phyloP scores from a whole-genome alignment of 202 grass and related monocot genomes.

The Hordeum pubiflorum region DNA sequence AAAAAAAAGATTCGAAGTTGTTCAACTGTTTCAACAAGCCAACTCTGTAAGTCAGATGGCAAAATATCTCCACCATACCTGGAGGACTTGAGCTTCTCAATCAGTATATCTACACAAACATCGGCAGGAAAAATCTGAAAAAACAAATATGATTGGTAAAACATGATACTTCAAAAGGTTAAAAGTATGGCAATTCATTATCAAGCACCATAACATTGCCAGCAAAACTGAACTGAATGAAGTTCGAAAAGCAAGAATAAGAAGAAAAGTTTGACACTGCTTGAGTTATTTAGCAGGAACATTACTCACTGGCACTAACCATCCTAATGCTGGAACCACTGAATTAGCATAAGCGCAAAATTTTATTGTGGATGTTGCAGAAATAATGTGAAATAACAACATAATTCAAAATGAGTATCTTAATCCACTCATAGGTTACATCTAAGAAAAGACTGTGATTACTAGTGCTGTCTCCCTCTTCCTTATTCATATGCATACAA shows the following conservation, averaged over 20 bases:
- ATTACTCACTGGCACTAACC: background rate
- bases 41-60: background rate
- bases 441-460: background rate
- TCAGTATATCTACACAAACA: conserved; percentile 48
- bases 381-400: background rate
- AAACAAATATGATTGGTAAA: conserved; percentile 14
- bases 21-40: conserved; percentile 1
- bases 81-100: conserved; percentile 54
- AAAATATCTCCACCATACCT: conserved; percentile 23
- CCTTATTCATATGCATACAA: background rate
- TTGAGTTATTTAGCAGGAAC: background rate
- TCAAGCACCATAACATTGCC: background rate
- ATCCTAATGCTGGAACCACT: background rate
- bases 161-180: background rate
- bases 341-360: background rate
- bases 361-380: background rate
- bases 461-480: background rate
- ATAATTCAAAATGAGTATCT: background rate
- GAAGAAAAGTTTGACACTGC: background rate
- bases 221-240: background rate
- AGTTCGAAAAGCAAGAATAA: background rate
- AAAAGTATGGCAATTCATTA: background rate
- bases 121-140: conserved; percentile 79
- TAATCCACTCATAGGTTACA: background rate
- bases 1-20: background rate